A percentile compares a stretch with the other conserved stretches of the same genome.
Evolutionary conservation across 192 early-diverging fungal species (phyloP).

Genomic region (Backusella westeae): DNA sequence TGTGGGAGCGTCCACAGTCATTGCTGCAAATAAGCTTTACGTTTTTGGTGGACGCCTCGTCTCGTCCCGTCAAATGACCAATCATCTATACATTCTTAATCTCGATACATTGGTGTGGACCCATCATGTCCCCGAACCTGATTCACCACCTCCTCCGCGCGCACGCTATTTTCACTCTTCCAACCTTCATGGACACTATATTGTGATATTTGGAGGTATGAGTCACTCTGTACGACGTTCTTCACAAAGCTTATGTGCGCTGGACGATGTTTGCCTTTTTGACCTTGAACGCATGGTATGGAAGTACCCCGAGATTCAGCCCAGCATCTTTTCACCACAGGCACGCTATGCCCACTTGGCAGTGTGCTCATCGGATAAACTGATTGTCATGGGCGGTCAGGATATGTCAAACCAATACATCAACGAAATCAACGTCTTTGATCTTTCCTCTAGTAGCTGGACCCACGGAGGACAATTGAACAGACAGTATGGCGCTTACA

Average conservation of each 20-base stretch:
- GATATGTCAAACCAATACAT: conserved; percentile 72
- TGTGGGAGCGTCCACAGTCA: conserved; percentile 64
- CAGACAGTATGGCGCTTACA: conserved; percentile 69
- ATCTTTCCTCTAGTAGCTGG: conserved; percentile 60
- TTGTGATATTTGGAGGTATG: conserved; percentile 78
- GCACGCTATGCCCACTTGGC: conserved; percentile 73
- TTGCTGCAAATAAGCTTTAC: conserved; percentile 57
- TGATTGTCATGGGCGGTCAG: conserved; percentile 72
- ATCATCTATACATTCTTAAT: conserved; percentile 66
- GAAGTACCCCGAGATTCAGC: conserved; percentile 39
- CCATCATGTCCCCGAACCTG: conserved; percentile 43
- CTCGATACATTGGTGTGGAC: conserved; percentile 60
- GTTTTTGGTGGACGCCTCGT: conserved; percentile 73
- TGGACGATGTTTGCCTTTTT: conserved; percentile 65
- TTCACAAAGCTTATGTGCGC: conserved; percentile 51
- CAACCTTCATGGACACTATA: conserved; percentile 54
- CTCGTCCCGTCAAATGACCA: conserved; percentile 66
- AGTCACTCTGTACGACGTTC: conserved; percentile 47
- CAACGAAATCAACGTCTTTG: conserved; percentile 66
- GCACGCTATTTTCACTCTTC: conserved; percentile 75
- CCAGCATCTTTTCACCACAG: conserved; percentile 48
- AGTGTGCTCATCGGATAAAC: conserved; percentile 50
- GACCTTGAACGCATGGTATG: conserved; percentile 56
- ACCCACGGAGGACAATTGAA: conserved; percentile 55
- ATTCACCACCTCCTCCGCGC: conserved; percentile 33